Base-by-base conservation (phyloP, 768 basidiomycete species). In the Boletellus ananiceps region DNA sequence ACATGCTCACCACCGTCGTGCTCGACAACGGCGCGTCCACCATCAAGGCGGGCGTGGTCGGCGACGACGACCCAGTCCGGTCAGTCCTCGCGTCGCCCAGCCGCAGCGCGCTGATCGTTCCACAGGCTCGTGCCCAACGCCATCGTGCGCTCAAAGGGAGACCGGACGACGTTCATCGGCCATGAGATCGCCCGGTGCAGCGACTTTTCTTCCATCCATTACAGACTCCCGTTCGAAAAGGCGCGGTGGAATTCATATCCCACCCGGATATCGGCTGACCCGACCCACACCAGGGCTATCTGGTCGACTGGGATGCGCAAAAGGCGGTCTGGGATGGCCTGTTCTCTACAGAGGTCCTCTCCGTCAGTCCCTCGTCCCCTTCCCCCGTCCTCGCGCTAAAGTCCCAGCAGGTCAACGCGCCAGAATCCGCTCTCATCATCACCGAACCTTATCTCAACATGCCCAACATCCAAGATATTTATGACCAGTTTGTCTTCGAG, bases 381-480 rank as follows among this genome's bases (percentile, higher is more conserved):
- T 25, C 39, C 3, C 36, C 32, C 49, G 56, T 36, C 47, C 23
- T 13, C 45, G 44, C 27, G 29, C 40, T 57, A 49, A 43, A 50
- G 39, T 50, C 48, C 55, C 47, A 18, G 35, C 56, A 94, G 92
- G 71, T 91, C 48, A 80, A 90, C 61, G 82, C 91, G 0, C 71
- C 81, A 1, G 75, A 80, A 44, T 81, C 86, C 0, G 83, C 87
- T 4, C 72, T 97, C 32, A 72, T 97, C 42, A 79, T 97, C 48
- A 96, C 95, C 5, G 94, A 97, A 69, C 93, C 94, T 5, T 91
- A 90, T 63, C 89, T 95, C 77, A 93, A 97, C 70, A 73, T 94
- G 8, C 88, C 91, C 21, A 93, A 91, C 62, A 80, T 96, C 12
- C 90, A 93, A 69, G 89, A 93, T 23, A 79, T 89, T 31, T 93